These are phyloP conservation scores for Solanum gracilifrons DNA, from an alignment of 257 asterid species.

Conservation along the genomic window DNA sequence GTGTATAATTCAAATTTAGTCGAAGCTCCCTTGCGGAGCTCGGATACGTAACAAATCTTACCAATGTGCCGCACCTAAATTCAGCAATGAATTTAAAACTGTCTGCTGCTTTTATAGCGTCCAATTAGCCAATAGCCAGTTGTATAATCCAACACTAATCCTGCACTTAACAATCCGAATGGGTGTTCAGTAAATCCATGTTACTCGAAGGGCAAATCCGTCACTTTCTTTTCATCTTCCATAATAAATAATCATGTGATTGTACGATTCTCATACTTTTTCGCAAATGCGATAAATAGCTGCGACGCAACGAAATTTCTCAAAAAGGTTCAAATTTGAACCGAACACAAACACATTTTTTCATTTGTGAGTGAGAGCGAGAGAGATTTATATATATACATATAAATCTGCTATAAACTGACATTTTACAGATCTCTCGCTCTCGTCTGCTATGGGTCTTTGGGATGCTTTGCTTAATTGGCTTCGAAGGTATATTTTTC, in stretches of 20 bases:
- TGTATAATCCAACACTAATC: neutral
- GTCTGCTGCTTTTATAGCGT: neutral
- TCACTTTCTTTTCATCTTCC: neutral
- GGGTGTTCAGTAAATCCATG: neutral
- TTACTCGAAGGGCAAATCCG: neutral
- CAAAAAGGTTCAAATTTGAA: neutral
- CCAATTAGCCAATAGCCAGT: neutral
- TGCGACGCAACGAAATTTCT: neutral
- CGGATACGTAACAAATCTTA: neutral
- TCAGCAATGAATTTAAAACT: neutral
- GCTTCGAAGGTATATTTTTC: conserved; percentile 62
- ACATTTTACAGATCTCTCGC: conserved; percentile 12
- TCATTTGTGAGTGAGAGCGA: neutral
- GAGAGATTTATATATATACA: neutral
- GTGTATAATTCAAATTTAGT: too few relatives aligned
- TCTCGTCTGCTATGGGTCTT: conserved; percentile 52
- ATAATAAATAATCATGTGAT: neutral
- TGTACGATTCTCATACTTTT: neutral
- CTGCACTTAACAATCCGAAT: neutral
- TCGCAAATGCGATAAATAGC: neutral
- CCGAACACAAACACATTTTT: neutral
- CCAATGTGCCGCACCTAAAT: neutral
- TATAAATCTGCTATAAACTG: neutral
- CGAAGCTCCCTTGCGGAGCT: too few relatives aligned
- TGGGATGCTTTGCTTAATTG: conserved; percentile 98